These are phyloP conservation scores for Fusarium hostae DNA, from an alignment of 2,329 filamentous ascomycete species.

Conservation along the genomic window DNA sequence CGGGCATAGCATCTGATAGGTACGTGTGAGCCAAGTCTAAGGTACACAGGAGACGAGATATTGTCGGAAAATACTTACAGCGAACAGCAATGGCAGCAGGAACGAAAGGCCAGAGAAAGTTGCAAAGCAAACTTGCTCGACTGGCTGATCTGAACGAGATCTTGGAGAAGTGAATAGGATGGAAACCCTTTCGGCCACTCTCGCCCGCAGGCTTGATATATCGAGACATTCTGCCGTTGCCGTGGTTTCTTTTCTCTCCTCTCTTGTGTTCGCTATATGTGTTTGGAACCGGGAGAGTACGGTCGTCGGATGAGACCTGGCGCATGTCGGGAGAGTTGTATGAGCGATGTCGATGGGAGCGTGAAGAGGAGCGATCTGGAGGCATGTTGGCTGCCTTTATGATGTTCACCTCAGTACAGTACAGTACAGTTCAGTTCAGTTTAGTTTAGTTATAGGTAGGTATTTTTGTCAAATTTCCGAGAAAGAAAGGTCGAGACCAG, in stretches of 20 bases:
- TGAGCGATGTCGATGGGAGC: slow-evolving; percentile 31
- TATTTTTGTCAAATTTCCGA: slow-evolving; percentile 1
- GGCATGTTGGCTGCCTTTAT: slow-evolving; percentile 20
- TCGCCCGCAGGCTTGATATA: slow-evolving; percentile 52
- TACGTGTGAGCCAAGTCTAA: slow-evolving; percentile 2
- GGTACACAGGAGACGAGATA: not conserved
- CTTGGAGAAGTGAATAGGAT: slow-evolving; percentile 55
- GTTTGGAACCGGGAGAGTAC: slow-evolving; percentile 44
- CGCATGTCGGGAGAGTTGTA: slow-evolving; percentile 22
- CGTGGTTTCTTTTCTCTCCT: not conserved
- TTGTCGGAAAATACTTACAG: slow-evolving; percentile 39
- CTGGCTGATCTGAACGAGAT: slow-evolving; percentile 58
- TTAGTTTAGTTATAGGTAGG: not conserved
- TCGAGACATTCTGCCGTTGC: slow-evolving; percentile 21
- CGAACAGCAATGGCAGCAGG: slow-evolving; percentile 59
- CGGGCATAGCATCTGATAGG: slow-evolving; percentile 48
- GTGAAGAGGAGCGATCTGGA: slow-evolving; percentile 32
- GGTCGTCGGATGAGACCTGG: slow-evolving; percentile 17
- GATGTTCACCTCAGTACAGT: not conserved
- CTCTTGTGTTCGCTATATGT: slow-evolving; percentile 38
- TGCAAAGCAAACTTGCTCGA: slow-evolving; percentile 58
- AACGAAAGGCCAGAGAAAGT: slow-evolving; percentile 62
- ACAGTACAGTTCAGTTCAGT: too few relatives aligned
- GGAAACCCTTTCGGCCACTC: slow-evolving; percentile 58
- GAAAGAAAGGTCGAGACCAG: not conserved